A percentile compares a stretch with the other conserved stretches of the same genome.
Evolutionary conservation across 2,329 filamentous ascomycete species (phyloP).

Genomic region (Colletotrichum sp.): DNA sequence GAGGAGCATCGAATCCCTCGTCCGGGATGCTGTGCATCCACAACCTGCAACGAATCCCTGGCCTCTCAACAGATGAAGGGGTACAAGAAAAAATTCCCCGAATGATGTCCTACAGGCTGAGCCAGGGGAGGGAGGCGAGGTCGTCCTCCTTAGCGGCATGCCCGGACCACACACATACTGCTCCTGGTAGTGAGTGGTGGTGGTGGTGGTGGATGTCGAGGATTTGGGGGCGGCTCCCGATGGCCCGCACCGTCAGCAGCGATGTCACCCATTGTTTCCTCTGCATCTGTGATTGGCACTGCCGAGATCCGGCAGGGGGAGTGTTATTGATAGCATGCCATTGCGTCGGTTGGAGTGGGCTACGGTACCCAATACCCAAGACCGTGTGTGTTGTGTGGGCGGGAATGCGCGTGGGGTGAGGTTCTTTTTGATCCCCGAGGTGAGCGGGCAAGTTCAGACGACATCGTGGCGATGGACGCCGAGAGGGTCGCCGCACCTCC

Average conservation of each 20-base stretch:
- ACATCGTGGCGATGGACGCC: not conserved
- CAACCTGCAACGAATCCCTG: not conserved
- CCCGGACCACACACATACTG: not conserved
- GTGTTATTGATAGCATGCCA: not conserved
- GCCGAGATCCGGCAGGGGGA: not conserved
- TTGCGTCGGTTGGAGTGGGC: not conserved
- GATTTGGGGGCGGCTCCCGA: not conserved
- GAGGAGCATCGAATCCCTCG: not conserved
- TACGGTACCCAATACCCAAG: not conserved
- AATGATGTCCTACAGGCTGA: not conserved
- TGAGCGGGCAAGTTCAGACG: not conserved
- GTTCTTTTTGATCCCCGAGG: not conserved
- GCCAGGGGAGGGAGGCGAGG: not conserved
- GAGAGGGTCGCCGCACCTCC: not conserved
- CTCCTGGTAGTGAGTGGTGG: not conserved
- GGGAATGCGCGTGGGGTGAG: not conserved
- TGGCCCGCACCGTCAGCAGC: not conserved
- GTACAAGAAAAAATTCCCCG: not conserved
- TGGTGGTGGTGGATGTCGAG: not conserved
- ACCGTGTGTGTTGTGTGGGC: not conserved
- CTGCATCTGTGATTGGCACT: not conserved
- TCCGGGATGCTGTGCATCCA: not conserved
- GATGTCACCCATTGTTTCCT: not conserved
- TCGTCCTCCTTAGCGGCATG: not conserved
- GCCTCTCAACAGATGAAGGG: not conserved